Percentiles rank a stretch among this genome's conserved stretches.
phyloP scores from a whole-genome alignment of 2,329 filamentous ascomycete genomes.

The Trichothecium roseum region DNA sequence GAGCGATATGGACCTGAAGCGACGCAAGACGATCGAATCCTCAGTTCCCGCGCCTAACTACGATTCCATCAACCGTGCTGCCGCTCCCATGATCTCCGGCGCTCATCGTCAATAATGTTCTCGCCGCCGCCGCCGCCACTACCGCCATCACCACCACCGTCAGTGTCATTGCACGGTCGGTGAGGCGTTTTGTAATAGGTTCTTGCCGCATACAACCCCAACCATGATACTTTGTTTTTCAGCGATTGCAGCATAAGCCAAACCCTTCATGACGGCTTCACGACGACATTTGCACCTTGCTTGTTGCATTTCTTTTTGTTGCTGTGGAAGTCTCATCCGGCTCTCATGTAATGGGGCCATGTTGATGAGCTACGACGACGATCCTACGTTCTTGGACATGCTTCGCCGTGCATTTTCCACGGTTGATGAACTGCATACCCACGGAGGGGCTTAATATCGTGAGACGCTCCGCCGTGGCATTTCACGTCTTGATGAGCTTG shows the following conservation, averaged over 20 bases:
- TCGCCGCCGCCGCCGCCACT: not conserved
- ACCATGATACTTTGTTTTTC: conserved; percentile 1
- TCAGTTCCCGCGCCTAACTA: conserved; percentile 39
- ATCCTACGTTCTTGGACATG: conserved; percentile 23
- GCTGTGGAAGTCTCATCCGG: conserved; percentile 18
- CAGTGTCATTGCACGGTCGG: not conserved
- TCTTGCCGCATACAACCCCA: not conserved
- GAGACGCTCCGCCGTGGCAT: not conserved
- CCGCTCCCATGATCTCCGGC: conserved; percentile 32
- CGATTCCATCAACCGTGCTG: conserved; percentile 37
- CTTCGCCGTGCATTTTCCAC: conserved; percentile 27
- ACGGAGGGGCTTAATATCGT: conserved; percentile 18
- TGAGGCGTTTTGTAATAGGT: not conserved
- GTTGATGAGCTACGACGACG: conserved; percentile 27
- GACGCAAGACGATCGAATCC: conserved; percentile 65
- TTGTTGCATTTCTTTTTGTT: conserved; percentile 16
- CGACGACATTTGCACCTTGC: conserved; percentile 8
- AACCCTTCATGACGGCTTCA: conserved; percentile 9
- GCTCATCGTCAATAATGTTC: conserved; percentile 25
- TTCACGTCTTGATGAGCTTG: not conserved
- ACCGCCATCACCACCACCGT: not conserved
- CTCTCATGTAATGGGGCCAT: conserved; percentile 14
- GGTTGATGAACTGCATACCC: conserved; percentile 35
- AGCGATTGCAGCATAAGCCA: not conserved
- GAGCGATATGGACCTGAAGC: conserved; percentile 59